Conservation (phyloP, 192 early-diverging fungal species). For the Coemansia sp. region DNA sequence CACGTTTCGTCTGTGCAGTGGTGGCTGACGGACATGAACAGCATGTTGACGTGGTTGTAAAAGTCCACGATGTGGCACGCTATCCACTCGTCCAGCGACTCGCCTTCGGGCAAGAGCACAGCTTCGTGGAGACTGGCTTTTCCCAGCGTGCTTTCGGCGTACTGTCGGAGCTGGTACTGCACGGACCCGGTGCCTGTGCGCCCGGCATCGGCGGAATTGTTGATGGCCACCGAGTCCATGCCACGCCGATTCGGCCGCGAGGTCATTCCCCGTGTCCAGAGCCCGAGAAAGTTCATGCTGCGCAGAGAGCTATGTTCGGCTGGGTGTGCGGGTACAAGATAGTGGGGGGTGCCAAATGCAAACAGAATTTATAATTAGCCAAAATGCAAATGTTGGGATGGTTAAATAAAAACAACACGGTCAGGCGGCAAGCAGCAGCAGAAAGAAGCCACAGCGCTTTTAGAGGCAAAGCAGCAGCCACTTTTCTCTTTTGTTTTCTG, state of each 20-base stretch:
- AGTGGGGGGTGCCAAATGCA: neutral
- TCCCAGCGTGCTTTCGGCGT: conserved; percentile 74
- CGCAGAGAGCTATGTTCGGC: too few species aligned
- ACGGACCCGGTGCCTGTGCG: conserved; percentile 37
- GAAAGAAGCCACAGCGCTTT: neutral
- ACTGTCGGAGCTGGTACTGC: conserved; percentile 56
- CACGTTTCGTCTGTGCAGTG: conserved; percentile 89
- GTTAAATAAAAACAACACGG: neutral
- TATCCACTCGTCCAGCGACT: conserved; percentile 89
- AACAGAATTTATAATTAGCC: too few species aligned
- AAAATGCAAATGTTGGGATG: too few species aligned
- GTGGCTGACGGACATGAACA: conserved; percentile 82
- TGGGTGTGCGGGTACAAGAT: too few species aligned
- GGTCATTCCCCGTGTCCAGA: conserved; percentile 53
- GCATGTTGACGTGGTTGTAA: conserved; percentile 94
- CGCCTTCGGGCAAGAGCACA: conserved; percentile 83
- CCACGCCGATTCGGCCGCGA: conserved; percentile 44
- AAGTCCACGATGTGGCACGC: conserved; percentile 94
- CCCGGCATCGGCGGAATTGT: conserved; percentile 17
- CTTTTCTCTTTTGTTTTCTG: too few species aligned
- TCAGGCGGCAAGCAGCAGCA: neutral
- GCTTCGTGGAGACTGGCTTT: conserved; percentile 75
- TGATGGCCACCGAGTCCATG: conserved; percentile 54
- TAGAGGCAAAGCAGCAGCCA: too few species aligned
- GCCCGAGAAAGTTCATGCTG: conserved; percentile 52